These are phyloP conservation scores for Pinus taeda DNA, from an alignment of 75 land plant species.

Conservation along the genomic window DNA sequence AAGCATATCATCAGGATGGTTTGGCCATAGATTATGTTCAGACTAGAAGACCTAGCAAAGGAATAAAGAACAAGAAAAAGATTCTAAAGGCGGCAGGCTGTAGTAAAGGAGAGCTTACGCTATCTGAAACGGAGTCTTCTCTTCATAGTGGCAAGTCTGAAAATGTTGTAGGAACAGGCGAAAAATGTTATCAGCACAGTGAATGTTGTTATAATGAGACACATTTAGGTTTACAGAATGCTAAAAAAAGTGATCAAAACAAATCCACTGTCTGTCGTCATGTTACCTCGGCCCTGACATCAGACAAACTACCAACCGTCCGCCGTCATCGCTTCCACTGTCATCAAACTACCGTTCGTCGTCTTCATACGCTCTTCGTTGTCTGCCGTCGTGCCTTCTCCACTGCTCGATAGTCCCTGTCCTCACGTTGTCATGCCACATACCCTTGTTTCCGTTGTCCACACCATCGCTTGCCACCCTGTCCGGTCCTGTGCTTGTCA, in stretches of 20 bases:
- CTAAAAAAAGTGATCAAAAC: background rate
- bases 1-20: background rate
- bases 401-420: no score
- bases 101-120: background rate
- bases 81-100: background rate
- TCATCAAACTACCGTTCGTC: no score
- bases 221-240: background rate
- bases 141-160: background rate
- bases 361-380: no score
- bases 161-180: background rate
- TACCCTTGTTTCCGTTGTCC: no score
- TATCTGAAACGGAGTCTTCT: background rate
- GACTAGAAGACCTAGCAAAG: background rate
- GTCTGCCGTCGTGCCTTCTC: no score
- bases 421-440: no score
- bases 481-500: no score
- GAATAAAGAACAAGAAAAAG: background rate
- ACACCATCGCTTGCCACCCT: no score
- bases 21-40: background rate
- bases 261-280: no score
- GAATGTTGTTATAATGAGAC: background rate
- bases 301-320: no score
- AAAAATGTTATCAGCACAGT: background rate
- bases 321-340: no score
- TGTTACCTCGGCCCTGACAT: no score